Evolutionary conservation across 129 eudicot species (phyloP), one percentile per base, ranked within the genome.

Genomic region (Artemisia tridentata): DNA sequence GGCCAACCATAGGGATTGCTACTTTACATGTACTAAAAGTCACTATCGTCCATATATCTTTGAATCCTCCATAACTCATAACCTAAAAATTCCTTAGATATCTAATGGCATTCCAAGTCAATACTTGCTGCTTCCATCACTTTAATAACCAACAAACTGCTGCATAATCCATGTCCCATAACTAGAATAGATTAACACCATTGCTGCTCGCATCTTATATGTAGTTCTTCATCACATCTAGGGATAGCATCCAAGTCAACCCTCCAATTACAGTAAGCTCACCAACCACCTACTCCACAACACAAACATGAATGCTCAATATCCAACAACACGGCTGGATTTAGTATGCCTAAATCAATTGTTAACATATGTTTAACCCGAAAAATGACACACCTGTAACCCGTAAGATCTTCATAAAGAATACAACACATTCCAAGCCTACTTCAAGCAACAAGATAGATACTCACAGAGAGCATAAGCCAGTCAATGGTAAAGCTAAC

Each of bases 71-170:
- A 25, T 59, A 12, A 59, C 16, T 60, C 29, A 14, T 27, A 13
- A 60, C 46, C 65, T 60, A 27, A 14, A 60, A n/a, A 60, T 12
- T 27, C 31, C 19, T 60, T 27, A 60, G 3, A 27, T 60, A 27
- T 60, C 11, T 60, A 59, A 60, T 14, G 10, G 45, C 45, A 38
- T 38, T 38, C 45, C 45, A 25, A 27, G 27, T 60, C 7, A 17
- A 41, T 31, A 15, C 50, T 13, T 13, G 71, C 12, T 5, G 19
- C 52, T 25, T 66, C 46, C 31, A 65, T 65, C 38, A 43, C 43
- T 66, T 47, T 7, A 43, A 66, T 46, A 48, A 66, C 57, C 71
- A 65, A 65, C 59, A 17, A 46, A 68, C 63, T 11, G 31, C 29
- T 31, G 19, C 48, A 53, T 7, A 69, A 50, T 50, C 17, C 63